Conservation (phyloP, 2,329 filamentous ascomycete genomes). For the Trichophyton benhamiae region DNA sequence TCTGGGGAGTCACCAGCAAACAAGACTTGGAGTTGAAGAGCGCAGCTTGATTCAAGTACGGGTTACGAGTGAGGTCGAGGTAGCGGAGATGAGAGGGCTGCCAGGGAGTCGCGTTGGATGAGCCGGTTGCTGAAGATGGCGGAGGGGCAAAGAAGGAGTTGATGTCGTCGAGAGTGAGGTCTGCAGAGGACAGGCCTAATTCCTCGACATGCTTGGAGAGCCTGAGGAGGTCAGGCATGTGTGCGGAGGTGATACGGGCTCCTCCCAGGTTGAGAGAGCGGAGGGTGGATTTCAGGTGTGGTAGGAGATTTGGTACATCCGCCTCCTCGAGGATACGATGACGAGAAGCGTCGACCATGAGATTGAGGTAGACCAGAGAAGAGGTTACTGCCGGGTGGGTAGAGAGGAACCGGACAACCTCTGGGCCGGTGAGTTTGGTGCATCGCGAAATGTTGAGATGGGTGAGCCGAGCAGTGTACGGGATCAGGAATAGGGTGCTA, state of each 20-base stretch:
- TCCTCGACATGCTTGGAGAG: slow-evolving; percentile 65
- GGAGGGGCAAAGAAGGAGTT: slow-evolving; percentile 43
- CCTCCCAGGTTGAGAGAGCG: slow-evolving; percentile 66
- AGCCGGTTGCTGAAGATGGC: slow-evolving; percentile 15
- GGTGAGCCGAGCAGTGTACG: slow-evolving; percentile 57
- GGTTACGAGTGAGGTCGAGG: slow-evolving; percentile 63
- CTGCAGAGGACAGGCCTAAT: slow-evolving; percentile 55
- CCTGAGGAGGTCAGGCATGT: slow-evolving; percentile 51
- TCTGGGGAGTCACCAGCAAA: slow-evolving; percentile 46
- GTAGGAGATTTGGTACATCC: slow-evolving; percentile 54
- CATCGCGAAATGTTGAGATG: slow-evolving; percentile 71
- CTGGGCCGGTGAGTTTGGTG: slow-evolving; percentile 52
- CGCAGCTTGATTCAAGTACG: slow-evolving; percentile 42
- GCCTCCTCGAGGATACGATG: slow-evolving; percentile 57
- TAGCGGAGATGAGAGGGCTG: slow-evolving; percentile 55
- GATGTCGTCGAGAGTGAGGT: slow-evolving; percentile 53
- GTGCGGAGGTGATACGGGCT: slow-evolving; percentile 53
- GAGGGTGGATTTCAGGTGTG: slow-evolving; percentile 46
- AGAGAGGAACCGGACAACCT: slow-evolving; percentile 57
- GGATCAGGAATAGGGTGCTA: slow-evolving; percentile 56
- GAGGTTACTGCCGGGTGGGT: slow-evolving; percentile 56
- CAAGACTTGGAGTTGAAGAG: slow-evolving; percentile 46
- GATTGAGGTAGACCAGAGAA: slow-evolving; percentile 57
- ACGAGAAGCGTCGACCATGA: slow-evolving; percentile 59
- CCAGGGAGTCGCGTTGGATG: slow-evolving; percentile 38